Conservation (phyloP, 2,329 filamentous ascomycete genomes). For the Colletotrichum spaethianum region DNA sequence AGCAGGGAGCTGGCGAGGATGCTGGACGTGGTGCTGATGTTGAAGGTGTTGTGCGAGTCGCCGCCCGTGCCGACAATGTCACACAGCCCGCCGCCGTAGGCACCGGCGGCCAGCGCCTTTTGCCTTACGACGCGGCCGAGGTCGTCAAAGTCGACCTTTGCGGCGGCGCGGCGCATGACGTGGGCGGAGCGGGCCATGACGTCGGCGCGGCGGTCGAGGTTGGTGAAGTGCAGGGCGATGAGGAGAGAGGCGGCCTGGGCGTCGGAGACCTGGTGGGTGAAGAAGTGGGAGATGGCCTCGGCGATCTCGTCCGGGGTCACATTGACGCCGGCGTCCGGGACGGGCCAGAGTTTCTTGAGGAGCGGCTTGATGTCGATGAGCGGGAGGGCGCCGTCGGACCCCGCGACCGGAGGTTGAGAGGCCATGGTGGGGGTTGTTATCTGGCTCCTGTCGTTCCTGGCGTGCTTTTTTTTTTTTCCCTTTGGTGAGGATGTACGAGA, state of each 20-base stretch:
- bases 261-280: slow-evolving; percentile 89
- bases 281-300: slow-evolving; percentile 90
- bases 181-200: slow-evolving; percentile 88
- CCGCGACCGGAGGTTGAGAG: slow-evolving; percentile 45
- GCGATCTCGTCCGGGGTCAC: slow-evolving; percentile 88
- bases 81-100: slow-evolving; percentile 86
- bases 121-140: slow-evolving; percentile 74
- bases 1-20: slow-evolving; percentile 91
- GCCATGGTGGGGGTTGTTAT: slow-evolving; percentile 47
- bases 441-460: background rate
- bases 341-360: slow-evolving; percentile 80
- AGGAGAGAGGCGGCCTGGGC: slow-evolving; percentile 90
- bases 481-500: background rate
- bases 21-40: slow-evolving; percentile 94
- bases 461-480: background rate
- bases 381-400: slow-evolving; percentile 50
- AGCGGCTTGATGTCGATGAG: slow-evolving; percentile 77
- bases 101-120: slow-evolving; percentile 76
- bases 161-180: slow-evolving; percentile 86
- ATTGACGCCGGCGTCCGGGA: slow-evolving; percentile 56
- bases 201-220: slow-evolving; percentile 85
- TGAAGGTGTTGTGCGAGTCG: slow-evolving; percentile 97
- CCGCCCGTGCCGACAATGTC: slow-evolving; percentile 98
- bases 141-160: slow-evolving; percentile 75
- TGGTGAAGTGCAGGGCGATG: slow-evolving; percentile 92